phyloP scores from a whole-genome alignment of 2,329 filamentous ascomycete species.

The Madurella fahalii region DNA sequence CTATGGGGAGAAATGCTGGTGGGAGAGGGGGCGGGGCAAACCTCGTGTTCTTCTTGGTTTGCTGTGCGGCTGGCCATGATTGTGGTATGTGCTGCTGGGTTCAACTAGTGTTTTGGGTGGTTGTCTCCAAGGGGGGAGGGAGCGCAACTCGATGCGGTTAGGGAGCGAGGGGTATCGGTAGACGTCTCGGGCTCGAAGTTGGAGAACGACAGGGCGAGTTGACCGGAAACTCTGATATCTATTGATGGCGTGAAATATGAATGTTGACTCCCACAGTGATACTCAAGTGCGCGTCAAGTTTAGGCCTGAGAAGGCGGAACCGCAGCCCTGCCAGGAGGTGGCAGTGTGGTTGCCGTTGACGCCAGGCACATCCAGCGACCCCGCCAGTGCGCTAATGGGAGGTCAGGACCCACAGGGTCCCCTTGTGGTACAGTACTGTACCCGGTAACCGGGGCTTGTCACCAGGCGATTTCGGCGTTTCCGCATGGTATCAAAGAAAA shows the following conservation, averaged over 20 bases:
- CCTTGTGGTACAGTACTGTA: not conserved
- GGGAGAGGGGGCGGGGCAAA: constrained; percentile 6
- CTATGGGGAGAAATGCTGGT: not conserved
- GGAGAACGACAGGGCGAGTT: no score
- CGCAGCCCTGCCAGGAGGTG: constrained; percentile 21
- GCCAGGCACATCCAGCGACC: not conserved
- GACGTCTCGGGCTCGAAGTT: no score
- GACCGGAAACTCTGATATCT: no score
- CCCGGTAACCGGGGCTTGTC: not conserved
- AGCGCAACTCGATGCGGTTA: no score
- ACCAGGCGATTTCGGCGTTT: not conserved
- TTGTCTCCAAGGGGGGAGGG: not conserved
- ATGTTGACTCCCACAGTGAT: no score
- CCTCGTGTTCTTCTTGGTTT: constrained; percentile 30
- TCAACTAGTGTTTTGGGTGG: not conserved
- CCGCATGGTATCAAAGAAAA: no score
- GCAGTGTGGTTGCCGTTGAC: constrained; percentile 20
- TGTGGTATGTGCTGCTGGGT: not conserved
- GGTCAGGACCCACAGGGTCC: not conserved
- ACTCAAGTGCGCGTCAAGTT: no score
- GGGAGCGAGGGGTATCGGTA: no score
- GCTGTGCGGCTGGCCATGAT: constrained; percentile 21
- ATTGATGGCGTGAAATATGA: no score
- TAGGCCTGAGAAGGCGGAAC: no score
- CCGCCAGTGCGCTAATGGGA: not conserved